Conservation (phyloP, 2,329 filamentous ascomycete species). For the Hymenoscyphus occultus region DNA sequence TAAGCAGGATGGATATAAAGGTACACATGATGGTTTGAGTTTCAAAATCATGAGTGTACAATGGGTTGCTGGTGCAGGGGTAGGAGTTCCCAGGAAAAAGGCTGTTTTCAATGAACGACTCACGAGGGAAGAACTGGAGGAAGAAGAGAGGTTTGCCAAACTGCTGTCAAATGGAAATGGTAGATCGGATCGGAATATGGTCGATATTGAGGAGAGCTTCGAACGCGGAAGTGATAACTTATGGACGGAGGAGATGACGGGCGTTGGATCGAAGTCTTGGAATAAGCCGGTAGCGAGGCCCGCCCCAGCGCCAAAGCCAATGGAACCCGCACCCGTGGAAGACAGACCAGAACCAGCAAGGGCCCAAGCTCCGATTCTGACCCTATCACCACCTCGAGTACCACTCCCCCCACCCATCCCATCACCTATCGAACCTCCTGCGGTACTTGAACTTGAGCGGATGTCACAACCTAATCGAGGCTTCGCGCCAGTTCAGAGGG, state of each 20-base stretch:
- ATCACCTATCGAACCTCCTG: slow-evolving; percentile 1
- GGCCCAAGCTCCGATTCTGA: not conserved
- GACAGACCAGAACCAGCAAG: not conserved
- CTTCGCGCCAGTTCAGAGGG: slow-evolving; percentile 4
- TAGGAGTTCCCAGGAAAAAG: slow-evolving; percentile 39
- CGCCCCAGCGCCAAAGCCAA: not conserved
- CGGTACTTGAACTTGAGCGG: not conserved
- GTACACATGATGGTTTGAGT: slow-evolving; percentile 58
- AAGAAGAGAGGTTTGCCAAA: slow-evolving; percentile 19
- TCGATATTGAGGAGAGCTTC: slow-evolving; percentile 22
- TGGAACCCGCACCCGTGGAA: not conserved
- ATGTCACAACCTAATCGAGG: not conserved
- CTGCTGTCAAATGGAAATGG: slow-evolving; percentile 16
- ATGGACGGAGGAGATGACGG: slow-evolving; percentile 22
- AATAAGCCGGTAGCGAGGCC: slow-evolving; percentile 18
- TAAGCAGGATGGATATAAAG: slow-evolving; percentile 40
- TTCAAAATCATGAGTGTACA: slow-evolving; percentile 79
- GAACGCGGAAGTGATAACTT: slow-evolving; percentile 17
- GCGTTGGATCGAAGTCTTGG: slow-evolving; percentile 29
- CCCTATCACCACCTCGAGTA: not conserved
- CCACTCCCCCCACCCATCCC: slow-evolving; percentile 4
- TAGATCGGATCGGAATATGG: slow-evolving; percentile 1
- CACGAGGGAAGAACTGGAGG: slow-evolving; percentile 24
- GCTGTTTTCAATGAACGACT: slow-evolving; percentile 22
- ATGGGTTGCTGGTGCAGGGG: slow-evolving; percentile 76